phyloP scores from a whole-genome alignment of 2,329 filamentous ascomycete genomes.

The Cryphonectria japonica region DNA sequence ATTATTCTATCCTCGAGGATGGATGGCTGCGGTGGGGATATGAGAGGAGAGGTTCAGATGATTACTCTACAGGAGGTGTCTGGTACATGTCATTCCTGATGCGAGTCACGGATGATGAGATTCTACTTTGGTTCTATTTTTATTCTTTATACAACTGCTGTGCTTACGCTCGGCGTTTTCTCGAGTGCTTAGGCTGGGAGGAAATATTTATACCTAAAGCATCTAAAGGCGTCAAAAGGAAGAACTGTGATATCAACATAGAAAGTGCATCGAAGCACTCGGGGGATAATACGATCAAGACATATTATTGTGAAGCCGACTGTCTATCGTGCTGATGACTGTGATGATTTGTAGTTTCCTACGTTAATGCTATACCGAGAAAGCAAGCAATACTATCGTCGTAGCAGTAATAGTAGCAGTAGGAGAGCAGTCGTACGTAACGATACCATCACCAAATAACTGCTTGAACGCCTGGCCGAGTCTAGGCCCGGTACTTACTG shows the following conservation, averaged over 20 bases:
- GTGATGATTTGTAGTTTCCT: too few species aligned
- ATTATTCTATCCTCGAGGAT: neutral
- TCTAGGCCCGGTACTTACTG: neutral
- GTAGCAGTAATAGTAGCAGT: too few species aligned
- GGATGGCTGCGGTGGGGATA: neutral
- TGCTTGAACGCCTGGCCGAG: neutral
- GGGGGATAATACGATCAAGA: neutral
- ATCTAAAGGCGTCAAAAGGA: neutral
- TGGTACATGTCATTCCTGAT: neutral
- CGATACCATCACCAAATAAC: too few species aligned
- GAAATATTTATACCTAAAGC: neutral
- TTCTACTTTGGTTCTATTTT: neutral
- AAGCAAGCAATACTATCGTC: too few species aligned
- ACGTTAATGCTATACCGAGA: too few species aligned
- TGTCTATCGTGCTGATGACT: neutral
- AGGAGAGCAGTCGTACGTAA: too few species aligned
- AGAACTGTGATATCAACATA: neutral
- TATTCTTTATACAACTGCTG: neutral
- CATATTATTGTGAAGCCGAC: neutral
- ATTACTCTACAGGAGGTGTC: neutral
- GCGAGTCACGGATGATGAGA: neutral
- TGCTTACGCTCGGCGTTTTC: neutral
- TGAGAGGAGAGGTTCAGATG: neutral
- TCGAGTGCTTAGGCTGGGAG: neutral
- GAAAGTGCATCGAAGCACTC: neutral